Base-by-base conservation (phyloP, 2,329 filamentous ascomycete genomes). In the Colletotrichum musae region DNA sequence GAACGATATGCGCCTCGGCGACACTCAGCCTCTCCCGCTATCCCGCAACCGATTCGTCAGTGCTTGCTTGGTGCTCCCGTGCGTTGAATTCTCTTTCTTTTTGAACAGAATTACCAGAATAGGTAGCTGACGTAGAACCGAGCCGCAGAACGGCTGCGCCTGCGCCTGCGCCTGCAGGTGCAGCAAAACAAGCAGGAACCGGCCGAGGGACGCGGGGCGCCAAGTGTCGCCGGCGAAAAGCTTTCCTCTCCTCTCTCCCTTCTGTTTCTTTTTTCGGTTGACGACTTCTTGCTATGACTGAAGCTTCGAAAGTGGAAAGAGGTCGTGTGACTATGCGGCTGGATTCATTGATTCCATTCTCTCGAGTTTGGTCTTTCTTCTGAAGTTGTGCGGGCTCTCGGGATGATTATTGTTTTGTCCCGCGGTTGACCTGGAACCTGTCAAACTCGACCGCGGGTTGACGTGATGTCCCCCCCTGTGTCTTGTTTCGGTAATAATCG, bases 401-500 rank as follows among this genome's bases (percentile, higher is more conserved):
- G 43, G 80, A 3, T 36, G 32, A 9, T 81, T 28, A 83, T 76
- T 64, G 89, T 82, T 74, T 91, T 81, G 13, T 89, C 87, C 36
- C 75, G 78, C 84, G 85, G 0, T 83, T 80, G 0, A 78, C 78
- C 7, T 36, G 32, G 32, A 36, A 36, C 32, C 32, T 10, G 32
- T 36, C 32, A 36, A 36, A 36, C 32, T 10, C 10, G 32, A 10
- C 2, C 32, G 32, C 10, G 9, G 32, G 32, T 36, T 36, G 32
- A 92, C 0, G 89, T 89, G 43, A 92, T 86, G 16, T 89, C 85
- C 80, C 89, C 91, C 4, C 0, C 87, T 87, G 58, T 91, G 87
- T 10, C 32, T 36, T 36, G 7, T 36, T 4, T 79, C 79, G 2
- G 85, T 88, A 68, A 91, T 87, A 36, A 41, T 82, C 85, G 1